phyloP scores from a whole-genome alignment of 2,329 filamentous ascomycete species.

The Clarireedia hainanense region DNA sequence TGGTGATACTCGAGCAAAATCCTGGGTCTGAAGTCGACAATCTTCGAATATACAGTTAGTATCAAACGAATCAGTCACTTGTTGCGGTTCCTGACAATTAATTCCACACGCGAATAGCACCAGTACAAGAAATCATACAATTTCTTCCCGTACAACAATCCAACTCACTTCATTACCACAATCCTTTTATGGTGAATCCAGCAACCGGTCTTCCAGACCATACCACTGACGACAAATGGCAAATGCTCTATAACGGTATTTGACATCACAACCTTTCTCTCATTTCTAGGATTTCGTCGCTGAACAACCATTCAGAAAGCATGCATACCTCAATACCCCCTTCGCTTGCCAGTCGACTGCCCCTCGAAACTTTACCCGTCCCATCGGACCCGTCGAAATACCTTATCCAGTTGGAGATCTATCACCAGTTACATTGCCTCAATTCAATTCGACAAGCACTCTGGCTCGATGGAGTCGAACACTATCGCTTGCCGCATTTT shows the following conservation, averaged over 20 bases:
- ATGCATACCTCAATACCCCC: not conserved
- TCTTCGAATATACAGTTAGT: conserved; percentile 1
- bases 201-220: not conserved
- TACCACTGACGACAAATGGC: not conserved
- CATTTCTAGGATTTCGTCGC: not conserved
- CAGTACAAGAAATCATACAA: conserved; percentile 1
- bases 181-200: not conserved
- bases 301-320: not conserved
- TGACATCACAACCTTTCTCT: not conserved
- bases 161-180: not conserved
- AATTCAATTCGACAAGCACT: conserved; percentile 1
- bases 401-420: not conserved
- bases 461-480: not conserved
- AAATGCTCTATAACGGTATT: conserved; percentile 1
- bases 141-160: not conserved
- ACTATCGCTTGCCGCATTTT: not conserved
- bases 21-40: not conserved
- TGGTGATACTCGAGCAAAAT: not conserved
- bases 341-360: not conserved
- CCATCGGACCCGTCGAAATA: not conserved
- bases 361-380: not conserved
- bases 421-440: not conserved
- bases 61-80: not conserved
- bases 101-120: not conserved
- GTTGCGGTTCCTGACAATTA: not conserved